Conservation (phyloP, 225 moss, liverwort and hornwort species). For the Bryum argenteum region DNA sequence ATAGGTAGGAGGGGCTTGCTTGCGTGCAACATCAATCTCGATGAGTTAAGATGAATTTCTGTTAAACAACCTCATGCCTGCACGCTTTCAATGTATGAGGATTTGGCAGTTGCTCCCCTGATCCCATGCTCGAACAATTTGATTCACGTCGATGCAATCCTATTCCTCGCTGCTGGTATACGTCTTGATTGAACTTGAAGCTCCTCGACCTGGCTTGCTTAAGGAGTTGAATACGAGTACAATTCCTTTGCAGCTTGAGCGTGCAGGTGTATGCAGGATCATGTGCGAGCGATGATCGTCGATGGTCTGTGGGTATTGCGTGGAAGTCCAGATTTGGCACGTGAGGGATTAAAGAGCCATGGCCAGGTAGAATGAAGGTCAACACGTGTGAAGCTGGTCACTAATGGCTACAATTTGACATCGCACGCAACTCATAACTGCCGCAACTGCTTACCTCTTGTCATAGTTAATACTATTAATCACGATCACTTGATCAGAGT, state of each 20-base stretch:
- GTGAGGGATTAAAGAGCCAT: constrained; percentile 26
- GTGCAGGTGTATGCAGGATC: background rate
- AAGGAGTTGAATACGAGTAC: background rate
- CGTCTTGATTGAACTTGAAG: background rate
- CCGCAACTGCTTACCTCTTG: constrained; percentile 24
- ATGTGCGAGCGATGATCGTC: constrained; percentile 9
- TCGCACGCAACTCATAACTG: constrained; percentile 27
- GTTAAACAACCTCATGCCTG: constrained; percentile 10
- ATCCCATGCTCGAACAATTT: constrained; percentile 28
- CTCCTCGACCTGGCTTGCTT: background rate
- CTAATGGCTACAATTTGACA: constrained; percentile 27
- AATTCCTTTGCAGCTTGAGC: background rate
- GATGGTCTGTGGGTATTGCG: constrained; percentile 13
- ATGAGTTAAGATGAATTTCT: constrained; percentile 17
- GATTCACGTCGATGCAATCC: constrained; percentile 14
- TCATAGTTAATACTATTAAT: constrained; percentile 7
- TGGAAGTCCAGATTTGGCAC: constrained; percentile 19
- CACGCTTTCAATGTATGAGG: constrained; percentile 27
- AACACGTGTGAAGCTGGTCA: constrained; percentile 23
- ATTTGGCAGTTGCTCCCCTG: constrained; percentile 35
- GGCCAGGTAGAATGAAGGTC: constrained; percentile 21
- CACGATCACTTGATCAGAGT: constrained; percentile 4
- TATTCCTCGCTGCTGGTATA: background rate
- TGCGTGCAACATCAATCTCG: constrained; percentile 12
- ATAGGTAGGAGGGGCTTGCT: constrained; percentile 21